Percentiles rank a stretch among this genome's conserved stretches.
phyloP scores from a whole-genome alignment of 306 rosid species.

The Sechiopsis laciniata region DNA sequence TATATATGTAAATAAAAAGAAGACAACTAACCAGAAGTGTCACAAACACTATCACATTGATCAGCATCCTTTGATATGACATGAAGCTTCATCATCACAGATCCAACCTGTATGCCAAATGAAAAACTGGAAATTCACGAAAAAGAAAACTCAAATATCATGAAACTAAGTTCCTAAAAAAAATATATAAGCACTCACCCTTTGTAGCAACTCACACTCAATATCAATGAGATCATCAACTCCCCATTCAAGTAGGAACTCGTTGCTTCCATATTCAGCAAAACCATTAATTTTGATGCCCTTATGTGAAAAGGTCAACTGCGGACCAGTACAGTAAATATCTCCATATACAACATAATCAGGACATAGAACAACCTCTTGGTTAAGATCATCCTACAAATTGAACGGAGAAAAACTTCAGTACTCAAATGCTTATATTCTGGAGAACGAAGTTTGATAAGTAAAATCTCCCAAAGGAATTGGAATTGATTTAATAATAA shows the following conservation, averaged over 20 bases:
- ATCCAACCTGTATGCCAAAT: slow-evolving; percentile 49
- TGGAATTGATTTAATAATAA: background rate
- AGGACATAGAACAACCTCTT: slow-evolving; percentile 65
- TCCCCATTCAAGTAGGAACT: slow-evolving; percentile 59
- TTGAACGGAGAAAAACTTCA: slow-evolving; percentile 26
- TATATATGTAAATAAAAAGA: background rate
- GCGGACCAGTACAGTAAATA: slow-evolving; percentile 48
- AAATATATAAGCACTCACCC: slow-evolving; percentile 47
- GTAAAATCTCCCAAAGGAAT: background rate
- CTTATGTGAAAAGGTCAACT: slow-evolving; percentile 52
- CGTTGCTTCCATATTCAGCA: slow-evolving; percentile 35
- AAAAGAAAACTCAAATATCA: slow-evolving; percentile 19
- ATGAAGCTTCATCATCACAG: slow-evolving; percentile 52
- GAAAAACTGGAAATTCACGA: slow-evolving; percentile 28
- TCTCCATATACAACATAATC: slow-evolving; percentile 70
- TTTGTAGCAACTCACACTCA: slow-evolving; percentile 50
- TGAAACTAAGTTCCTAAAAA: slow-evolving; percentile 19
- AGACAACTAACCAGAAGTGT: slow-evolving; percentile 54
- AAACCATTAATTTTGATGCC: slow-evolving; percentile 55
- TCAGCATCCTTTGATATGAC: slow-evolving; percentile 44
- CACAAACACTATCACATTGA: slow-evolving; percentile 30
- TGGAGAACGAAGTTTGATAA: background rate
- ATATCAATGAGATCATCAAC: slow-evolving; percentile 55
- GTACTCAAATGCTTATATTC: background rate
- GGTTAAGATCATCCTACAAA: slow-evolving; percentile 55